A percentile compares a stretch with the other conserved stretches of the same genome.
Evolutionary conservation across 1,139 yeast genomes (phyloP).

Genomic region (Debaryomyces singareniensis): DNA sequence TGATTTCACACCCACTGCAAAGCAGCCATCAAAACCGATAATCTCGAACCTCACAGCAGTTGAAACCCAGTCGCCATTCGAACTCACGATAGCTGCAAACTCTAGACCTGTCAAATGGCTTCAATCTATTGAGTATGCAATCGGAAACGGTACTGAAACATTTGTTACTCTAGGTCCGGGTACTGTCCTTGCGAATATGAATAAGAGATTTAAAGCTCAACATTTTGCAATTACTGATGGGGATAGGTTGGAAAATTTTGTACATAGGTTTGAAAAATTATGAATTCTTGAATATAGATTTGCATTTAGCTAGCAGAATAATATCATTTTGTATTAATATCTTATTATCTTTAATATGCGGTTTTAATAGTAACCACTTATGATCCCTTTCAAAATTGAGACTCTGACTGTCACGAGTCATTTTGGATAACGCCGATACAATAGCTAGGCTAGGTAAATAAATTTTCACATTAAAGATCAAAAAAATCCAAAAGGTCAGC

Average conservation of each 20-base stretch:
- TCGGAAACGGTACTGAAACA: conserved; percentile 11
- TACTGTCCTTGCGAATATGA: conserved; percentile 19
- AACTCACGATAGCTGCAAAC: conserved; percentile 27
- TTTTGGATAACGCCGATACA: too few relatives aligned
- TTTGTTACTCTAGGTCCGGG: conserved; percentile 38
- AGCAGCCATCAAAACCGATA: conserved; percentile 17
- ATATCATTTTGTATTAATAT: too few relatives aligned
- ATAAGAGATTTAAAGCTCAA: conserved; percentile 12
- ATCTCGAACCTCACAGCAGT: conserved; percentile 31
- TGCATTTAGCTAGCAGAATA: too few relatives aligned
- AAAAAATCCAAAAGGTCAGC: too few relatives aligned
- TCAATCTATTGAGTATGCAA: conserved; percentile 21
- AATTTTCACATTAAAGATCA: too few relatives aligned
- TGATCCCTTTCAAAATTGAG: too few relatives aligned
- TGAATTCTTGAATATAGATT: too few relatives aligned
- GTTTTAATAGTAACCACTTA: too few relatives aligned
- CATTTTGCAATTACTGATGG: conserved; percentile 3
- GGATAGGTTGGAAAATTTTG: conserved; percentile 4
- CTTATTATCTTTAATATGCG: too few relatives aligned
- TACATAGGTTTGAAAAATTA: too few relatives aligned
- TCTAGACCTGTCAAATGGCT: conserved; percentile 42
- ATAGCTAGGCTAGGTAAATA: too few relatives aligned
- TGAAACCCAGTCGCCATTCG: conserved; percentile 13
- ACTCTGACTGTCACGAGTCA: too few relatives aligned
- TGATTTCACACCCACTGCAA: conserved; percentile 9